Evolutionary conservation across 257 asterid species (phyloP), one percentile per base, ranked within the genome.

Genomic region (Oldenlandia corymbosa): DNA sequence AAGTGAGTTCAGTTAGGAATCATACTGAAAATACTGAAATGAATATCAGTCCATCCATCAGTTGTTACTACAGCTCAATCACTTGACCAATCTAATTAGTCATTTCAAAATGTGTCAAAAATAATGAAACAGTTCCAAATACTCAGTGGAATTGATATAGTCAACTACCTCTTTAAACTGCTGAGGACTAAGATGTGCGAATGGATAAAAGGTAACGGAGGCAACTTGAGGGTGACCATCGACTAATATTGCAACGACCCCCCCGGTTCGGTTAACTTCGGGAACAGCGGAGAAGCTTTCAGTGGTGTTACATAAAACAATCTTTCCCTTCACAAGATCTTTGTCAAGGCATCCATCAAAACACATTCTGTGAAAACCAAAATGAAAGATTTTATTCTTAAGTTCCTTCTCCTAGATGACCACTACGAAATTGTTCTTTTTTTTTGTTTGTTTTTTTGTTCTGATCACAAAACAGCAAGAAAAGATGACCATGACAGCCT

Each of bases 291-390:
- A 0, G 1, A 10, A 18, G 30, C 69, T 68, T 0, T 1, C 1
- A 7, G 1, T 9, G 13, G 7, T 10, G 13, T 57, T 65, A 24
- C 82, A 78, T 20, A 81, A 24, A 6, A 81, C 68, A 2, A 81
- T 73, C 68, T 78, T 81, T 48, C 87, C 84, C 42, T 54, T 62
- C 23, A 73, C 78, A 28, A 64, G 62, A 3, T 39, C 10, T n/a
- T 12, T 36, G 34, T 71, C 68, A 28, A 81, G 41, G 53, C 83
- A 78, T 5, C 58, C 48, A 13, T 36, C 18, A 14, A 0, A 0
- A 59, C 87, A 78, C 1, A 0, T 0, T 53, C 86, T 81, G 75
- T 21, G 18, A 53, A 31, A 39, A 18, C 13, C 10, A 32, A 49
- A 47, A 34, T 36, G 43, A 7, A 20, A 4, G 31, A 23, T 17